Percentiles rank a stretch among this genome's conserved stretches.
Evolutionary conservation across 1,284 basidiomycete species (phyloP).

Genomic region (Microbotryum silenes-acaulis): DNA sequence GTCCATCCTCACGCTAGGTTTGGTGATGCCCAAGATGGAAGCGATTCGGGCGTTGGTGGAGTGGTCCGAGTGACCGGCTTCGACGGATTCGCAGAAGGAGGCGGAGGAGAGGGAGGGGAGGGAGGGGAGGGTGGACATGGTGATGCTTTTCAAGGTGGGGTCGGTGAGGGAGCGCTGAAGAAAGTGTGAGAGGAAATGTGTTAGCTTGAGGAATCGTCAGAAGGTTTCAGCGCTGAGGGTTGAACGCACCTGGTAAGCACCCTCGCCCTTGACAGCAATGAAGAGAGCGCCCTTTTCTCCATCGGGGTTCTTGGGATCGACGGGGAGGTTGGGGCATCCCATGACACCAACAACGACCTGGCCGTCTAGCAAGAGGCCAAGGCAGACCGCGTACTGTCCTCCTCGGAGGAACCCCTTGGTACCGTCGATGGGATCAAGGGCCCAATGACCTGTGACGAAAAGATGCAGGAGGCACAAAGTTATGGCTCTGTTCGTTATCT

Average conservation of each 20-base stretch:
- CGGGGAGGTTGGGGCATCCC: slow-evolving; percentile 81
- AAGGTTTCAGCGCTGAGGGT: slow-evolving; percentile 22
- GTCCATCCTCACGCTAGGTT: slow-evolving; percentile 78
- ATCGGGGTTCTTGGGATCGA: slow-evolving; percentile 53
- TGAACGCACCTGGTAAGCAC: slow-evolving; percentile 59
- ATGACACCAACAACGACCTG: slow-evolving; percentile 81
- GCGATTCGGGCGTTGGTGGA: slow-evolving; percentile 69
- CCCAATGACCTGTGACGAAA: slow-evolving; percentile 47
- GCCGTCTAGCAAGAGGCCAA: slow-evolving; percentile 80
- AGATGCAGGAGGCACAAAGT: background rate
- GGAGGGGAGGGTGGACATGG: slow-evolving; percentile 36
- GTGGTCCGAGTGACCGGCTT: slow-evolving; percentile 84
- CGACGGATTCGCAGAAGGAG: slow-evolving; percentile 83
- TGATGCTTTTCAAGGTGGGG: slow-evolving; percentile 24
- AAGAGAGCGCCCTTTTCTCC: slow-evolving; percentile 70
- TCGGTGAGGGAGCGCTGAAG: slow-evolving; percentile 32
- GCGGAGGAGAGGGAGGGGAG: slow-evolving; percentile 48
- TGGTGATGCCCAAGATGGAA: slow-evolving; percentile 58
- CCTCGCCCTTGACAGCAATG: slow-evolving; percentile 71
- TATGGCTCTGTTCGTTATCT: too few relatives aligned
- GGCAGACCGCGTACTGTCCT: slow-evolving; percentile 93
- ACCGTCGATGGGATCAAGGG: slow-evolving; percentile 84
- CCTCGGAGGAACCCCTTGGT: slow-evolving; percentile 93
- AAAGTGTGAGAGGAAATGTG: background rate
- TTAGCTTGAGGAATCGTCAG: background rate